Evolutionary conservation across 2,329 filamentous ascomycete genomes (phyloP).

Genomic region (Pyricularia pennisetigena): DNA sequence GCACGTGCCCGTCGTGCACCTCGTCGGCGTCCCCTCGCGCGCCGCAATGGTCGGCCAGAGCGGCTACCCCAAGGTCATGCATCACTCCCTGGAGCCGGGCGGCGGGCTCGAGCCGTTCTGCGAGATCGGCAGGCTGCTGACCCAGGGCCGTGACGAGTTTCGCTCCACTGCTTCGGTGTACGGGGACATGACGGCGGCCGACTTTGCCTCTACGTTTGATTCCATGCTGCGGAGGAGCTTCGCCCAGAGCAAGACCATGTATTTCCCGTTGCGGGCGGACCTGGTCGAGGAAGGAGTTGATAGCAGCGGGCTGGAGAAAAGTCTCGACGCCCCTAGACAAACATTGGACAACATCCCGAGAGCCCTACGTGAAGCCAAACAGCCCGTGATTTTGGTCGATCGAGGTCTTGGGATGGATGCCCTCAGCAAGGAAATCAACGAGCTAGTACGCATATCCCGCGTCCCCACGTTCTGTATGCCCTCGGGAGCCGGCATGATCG

Average conservation of each 20-base stretch:
- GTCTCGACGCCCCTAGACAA: conserved; percentile 10
- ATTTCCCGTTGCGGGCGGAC: conserved; percentile 45
- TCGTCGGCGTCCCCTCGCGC: conserved; percentile 45
- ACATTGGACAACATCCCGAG: conserved; percentile 18
- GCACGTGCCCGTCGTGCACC: conserved; percentile 61
- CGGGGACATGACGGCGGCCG: conserved; percentile 13
- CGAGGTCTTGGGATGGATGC: conserved; percentile 32
- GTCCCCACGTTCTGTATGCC: conserved; percentile 37
- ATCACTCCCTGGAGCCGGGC: conserved; percentile 51
- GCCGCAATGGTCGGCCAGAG: conserved; percentile 8
- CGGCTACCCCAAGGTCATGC: conserved; percentile 32
- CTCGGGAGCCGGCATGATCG: conserved; percentile 39
- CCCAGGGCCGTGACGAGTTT: conserved; percentile 16
- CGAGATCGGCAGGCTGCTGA: conserved; percentile 40
- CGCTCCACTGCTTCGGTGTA: background rate
- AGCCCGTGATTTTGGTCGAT: conserved; percentile 41
- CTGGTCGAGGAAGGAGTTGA: conserved; percentile 29
- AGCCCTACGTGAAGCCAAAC: conserved; percentile 31
- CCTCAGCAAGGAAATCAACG: conserved; percentile 29
- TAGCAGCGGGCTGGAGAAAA: conserved; percentile 19
- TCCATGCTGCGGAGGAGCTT: conserved; percentile 13
- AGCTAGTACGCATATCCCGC: conserved; percentile 28
- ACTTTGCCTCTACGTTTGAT: background rate
- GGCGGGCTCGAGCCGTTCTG: background rate
- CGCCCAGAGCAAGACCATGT: conserved; percentile 43